Evolutionary conservation across 306 rosid species (phyloP).

Genomic region (Pachyrhizus erosus): DNA sequence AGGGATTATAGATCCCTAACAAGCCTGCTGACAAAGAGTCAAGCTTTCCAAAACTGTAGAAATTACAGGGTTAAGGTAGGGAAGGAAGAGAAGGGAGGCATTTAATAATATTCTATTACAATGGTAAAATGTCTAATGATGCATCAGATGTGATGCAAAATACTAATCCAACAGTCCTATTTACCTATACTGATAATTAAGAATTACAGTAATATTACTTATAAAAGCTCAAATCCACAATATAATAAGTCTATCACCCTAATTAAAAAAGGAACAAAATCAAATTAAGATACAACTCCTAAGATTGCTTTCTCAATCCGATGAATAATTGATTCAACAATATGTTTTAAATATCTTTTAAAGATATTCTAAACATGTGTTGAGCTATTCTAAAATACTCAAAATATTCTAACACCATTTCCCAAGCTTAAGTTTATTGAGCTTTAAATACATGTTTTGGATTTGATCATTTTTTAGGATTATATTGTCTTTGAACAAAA

Average conservation of each 20-base stretch:
- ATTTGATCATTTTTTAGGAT: not conserved
- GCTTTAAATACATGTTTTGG: not conserved
- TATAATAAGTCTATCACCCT: no score
- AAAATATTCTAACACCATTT: not conserved
- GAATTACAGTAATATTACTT: no score
- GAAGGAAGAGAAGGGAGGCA: not conserved
- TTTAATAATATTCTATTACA: not conserved
- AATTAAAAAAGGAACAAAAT: no score
- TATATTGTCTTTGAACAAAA: not conserved
- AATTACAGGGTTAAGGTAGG: not conserved
- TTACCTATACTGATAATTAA: no score
- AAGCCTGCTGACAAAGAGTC: not conserved
- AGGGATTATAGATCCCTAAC: not conserved
- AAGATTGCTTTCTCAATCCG: no score
- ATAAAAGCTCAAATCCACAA: no score
- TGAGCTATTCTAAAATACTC: conserved; percentile 16
- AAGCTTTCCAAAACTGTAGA: not conserved
- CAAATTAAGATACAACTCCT: no score
- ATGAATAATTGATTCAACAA: no score
- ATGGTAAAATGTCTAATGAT: not conserved
- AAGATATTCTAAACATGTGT: not conserved
- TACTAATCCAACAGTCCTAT: not conserved
- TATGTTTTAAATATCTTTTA: not conserved
- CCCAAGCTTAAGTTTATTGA: not conserved
- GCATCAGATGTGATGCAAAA: not conserved